Evolutionary conservation across 2,329 filamentous ascomycete genomes (phyloP).

Genomic region (Alternaria longipes): DNA sequence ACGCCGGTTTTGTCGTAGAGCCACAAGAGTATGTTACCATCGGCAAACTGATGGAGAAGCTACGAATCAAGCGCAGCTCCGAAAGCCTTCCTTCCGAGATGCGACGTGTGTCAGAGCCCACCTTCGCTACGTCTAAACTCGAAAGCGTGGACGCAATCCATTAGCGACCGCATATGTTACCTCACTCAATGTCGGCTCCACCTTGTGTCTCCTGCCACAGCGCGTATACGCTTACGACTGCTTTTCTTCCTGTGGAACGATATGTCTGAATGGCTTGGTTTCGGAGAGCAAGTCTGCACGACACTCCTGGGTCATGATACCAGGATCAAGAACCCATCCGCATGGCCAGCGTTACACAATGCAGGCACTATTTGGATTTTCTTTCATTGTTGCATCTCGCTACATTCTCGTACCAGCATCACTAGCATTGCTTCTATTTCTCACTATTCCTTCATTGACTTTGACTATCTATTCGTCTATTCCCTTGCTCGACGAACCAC

Average conservation of each 20-base stretch:
- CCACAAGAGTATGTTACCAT: constrained; percentile 80
- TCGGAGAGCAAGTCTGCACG: constrained; percentile 30
- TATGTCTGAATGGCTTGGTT: constrained; percentile 17
- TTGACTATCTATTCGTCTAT: constrained; percentile 10
- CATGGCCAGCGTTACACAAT: constrained; percentile 22
- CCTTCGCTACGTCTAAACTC: constrained; percentile 41
- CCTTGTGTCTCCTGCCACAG: constrained; percentile 19
- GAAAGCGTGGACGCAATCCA: constrained; percentile 44
- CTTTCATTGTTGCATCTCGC: constrained; percentile 22
- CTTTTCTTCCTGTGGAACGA: constrained; percentile 21
- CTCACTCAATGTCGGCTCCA: constrained; percentile 18
- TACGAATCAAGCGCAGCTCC: constrained; percentile 70
- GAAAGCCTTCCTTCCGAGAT: constrained; percentile 44
- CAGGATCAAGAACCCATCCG: constrained; percentile 17
- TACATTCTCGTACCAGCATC: constrained; percentile 43
- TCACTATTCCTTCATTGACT: constrained; percentile 15
- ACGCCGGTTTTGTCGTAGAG: constrained; percentile 74
- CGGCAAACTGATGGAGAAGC: constrained; percentile 84
- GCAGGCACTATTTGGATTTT: constrained; percentile 23
- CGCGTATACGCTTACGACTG: constrained; percentile 23
- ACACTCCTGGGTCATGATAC: constrained; percentile 26
- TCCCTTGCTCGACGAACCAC: constrained; percentile 34
- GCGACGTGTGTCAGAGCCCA: constrained; percentile 49
- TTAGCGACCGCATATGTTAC: constrained; percentile 23
- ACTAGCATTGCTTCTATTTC: constrained; percentile 38